Base-by-base conservation (phyloP, 768 basidiomycete species). In the Boletus reticulatus region DNA sequence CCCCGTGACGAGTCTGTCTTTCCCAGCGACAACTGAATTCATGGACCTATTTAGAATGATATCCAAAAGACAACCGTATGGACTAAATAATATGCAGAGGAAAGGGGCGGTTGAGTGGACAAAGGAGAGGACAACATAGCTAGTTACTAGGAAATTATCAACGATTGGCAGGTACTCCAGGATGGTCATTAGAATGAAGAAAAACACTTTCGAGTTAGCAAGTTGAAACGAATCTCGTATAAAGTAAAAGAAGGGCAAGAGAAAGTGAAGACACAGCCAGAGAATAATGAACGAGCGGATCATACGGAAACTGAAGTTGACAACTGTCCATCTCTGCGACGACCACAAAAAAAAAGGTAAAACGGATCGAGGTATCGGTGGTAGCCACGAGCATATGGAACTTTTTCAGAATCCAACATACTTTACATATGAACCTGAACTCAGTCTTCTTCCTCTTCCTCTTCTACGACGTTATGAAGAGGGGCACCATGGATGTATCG, bases 401-500 rank as follows among this genome's bases (percentile, higher is more conserved):
- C 14, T 17, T 31, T 38, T 55, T 52, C 6, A 42, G 59, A 59
- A 57, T 44, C 47, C 53, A 52, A 59, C 58, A 59, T 66, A 62
- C 48, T 50, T 66, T 60, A 69, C 65, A 65, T 12, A 50, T 9
- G 46, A 51, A 50, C 38, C 44, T 22, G 46, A 46, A 49, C 38
- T 53, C 39, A 59, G 3, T 85, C 84, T 62, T 89, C 87, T 58
- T 91, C 54, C 38, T 56, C 89, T 55, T 88, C 86, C 63, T 92
- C 90, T 68, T 92, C 92, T 46, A 92, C 22, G 41, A 94, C 92
- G 57, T 93, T 93, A 60, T 92, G 89, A 64, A 94, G 76, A 29
- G 92, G 92, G 9, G 89, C 88, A 24, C 92, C 92, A 63, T 94
- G 92, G 14, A 90, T 69, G 65, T 94, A 94, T 42, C 89, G 82